Percentiles rank a stretch among this genome's conserved stretches.
Evolutionary conservation across 169 alveolate species (phyloP).

Genomic region (Cryptosporidium sp.): DNA sequence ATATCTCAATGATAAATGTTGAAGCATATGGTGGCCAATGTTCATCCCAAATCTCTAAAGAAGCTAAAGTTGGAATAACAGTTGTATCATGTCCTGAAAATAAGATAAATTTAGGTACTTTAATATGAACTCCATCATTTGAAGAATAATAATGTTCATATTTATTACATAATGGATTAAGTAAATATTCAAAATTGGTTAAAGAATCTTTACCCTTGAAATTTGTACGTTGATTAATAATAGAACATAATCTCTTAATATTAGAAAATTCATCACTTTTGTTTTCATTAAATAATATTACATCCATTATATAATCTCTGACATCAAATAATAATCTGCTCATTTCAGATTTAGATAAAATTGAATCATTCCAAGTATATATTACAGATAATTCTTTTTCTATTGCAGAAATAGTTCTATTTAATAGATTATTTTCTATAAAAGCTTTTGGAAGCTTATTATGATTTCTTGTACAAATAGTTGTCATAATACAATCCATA

Average conservation of each 20-base stretch:
- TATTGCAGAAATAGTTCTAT: constrained; percentile 66
- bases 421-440: constrained; percentile 50
- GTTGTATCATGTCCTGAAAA: constrained; percentile 74
- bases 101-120: constrained; percentile 64
- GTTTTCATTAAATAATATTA: constrained; percentile 11
- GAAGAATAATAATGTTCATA: neutral
- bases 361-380: constrained; percentile 68
- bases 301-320: constrained; percentile 42
- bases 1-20: constrained; percentile 61
- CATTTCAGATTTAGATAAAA: constrained; percentile 65
- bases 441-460: constrained; percentile 51
- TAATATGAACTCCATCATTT: neutral
- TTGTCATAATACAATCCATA: constrained; percentile 74
- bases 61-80: constrained; percentile 64
- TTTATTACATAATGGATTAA: constrained; percentile 17
- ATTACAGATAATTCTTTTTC: constrained; percentile 61
- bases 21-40: constrained; percentile 77
- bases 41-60: constrained; percentile 60
- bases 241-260: constrained; percentile 8
- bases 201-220: neutral
- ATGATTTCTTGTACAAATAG: constrained; percentile 64
- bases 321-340: constrained; percentile 55
- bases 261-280: neutral
- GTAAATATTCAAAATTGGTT: neutral
- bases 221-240: no score